phyloP scores from a whole-genome alignment of 2,329 filamentous ascomycete species.

The Beauveria australis region DNA sequence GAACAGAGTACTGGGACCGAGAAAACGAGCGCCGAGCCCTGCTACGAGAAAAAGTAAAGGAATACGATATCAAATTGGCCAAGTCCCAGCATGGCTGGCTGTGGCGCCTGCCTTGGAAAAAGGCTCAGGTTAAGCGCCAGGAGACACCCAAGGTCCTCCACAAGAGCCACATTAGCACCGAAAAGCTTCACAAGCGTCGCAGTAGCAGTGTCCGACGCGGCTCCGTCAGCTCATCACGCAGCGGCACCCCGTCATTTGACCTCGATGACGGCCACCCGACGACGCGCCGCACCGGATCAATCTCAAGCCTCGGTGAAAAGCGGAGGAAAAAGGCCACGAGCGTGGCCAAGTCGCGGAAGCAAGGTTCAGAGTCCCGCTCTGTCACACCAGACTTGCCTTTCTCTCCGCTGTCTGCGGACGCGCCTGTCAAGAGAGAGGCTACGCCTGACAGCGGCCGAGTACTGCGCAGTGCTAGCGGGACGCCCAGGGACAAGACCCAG shows the following conservation, averaged over 20 bases:
- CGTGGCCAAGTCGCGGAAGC: conserved; percentile 33
- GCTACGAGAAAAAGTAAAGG: conserved; percentile 61
- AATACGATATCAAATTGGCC: conserved; percentile 59
- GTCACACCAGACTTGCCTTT: conserved; percentile 48
- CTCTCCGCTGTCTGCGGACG: conserved; percentile 45
- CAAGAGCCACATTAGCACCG: conserved; percentile 33
- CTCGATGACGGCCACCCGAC: conserved; percentile 31
- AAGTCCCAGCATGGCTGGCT: conserved; percentile 64
- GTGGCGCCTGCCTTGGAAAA: conserved; percentile 74
- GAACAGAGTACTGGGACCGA: conserved; percentile 91
- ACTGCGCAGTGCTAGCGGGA: conserved; percentile 8
- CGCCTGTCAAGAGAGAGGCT: conserved; percentile 23
- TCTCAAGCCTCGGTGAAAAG: conserved; percentile 40
- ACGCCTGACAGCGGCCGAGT: conserved; percentile 16
- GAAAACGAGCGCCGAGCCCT: conserved; percentile 83
- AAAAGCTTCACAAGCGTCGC: conserved; percentile 40
- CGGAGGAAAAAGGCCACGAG: conserved; percentile 43
- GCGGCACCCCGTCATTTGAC: conserved; percentile 41
- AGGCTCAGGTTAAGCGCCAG: conserved; percentile 23
- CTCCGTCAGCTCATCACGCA: conserved; percentile 44
- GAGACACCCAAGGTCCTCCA: conserved; percentile 29
- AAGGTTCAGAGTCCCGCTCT: conserved; percentile 40
- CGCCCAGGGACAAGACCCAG: conserved; percentile 1
- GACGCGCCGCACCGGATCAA: conserved; percentile 38
- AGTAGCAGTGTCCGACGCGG: conserved; percentile 45